Evolutionary conservation across 495 filamentous ascomycete species (phyloP), one percentile per base, ranked within the genome.

Genomic region (Talaromyces stipitatus): DNA sequence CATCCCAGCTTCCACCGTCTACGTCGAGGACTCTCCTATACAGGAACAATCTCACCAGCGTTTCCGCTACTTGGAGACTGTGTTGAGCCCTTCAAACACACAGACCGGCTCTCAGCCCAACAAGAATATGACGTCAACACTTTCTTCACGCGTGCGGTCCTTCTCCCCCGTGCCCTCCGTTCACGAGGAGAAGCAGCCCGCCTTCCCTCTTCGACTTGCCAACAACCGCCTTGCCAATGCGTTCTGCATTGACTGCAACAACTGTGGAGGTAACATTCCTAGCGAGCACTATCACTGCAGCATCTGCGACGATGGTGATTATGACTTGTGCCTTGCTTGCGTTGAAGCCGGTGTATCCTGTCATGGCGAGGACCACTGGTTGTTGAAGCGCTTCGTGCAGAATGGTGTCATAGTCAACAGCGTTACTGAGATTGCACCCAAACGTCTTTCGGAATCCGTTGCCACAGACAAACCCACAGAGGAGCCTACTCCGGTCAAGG

Each of bases 211-310:
- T n/a, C 54, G 54, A 23, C 59, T 57, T 56, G 50, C 58, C 0
- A 51, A 56, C 14, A 58, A 58, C 30, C 23, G 18, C 36, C 11
- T 28, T 11, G 26, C 10, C 36, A 71, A 72, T 10, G 62, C 69
- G 29, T 79, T 78, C 68, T 83, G 81, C 32, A 91, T 98, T 52
- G 96, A 87, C 76, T 99, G 94, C 82, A 96, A 99, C 73, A 80
- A 83, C 64, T 99, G 94, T 66, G 83, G 92, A 55, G 71, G 72
- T 22, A 79, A 84, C 30, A 90, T 97, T 62, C 77, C 84, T 30
- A 84, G 90, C 61, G 82, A 81, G 22, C 94, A 99, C 66, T 99
- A 89, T 69, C 94, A 99, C 72, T 99, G 94, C 76, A 87, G 88
- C 63, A 87, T 84, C 55, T 99, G 95, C 69, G 89, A 96, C 60